Conservation (phyloP, 441 rosid species). For the Metrosideros polymorpha region DNA sequence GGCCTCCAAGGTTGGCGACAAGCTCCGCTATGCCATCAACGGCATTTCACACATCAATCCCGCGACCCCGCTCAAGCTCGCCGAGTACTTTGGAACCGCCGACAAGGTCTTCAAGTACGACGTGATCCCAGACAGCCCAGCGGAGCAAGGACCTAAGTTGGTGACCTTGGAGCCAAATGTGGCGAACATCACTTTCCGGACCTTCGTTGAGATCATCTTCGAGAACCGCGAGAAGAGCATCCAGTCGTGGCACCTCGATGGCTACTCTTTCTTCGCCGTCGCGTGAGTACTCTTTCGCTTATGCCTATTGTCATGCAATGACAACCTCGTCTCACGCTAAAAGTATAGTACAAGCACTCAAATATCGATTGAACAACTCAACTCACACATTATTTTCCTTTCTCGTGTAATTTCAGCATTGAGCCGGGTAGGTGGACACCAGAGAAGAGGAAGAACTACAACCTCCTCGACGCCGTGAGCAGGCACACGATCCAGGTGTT, state of each 20-base stretch:
- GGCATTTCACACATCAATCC: slow-evolving; percentile 5
- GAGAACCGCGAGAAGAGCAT: slow-evolving; percentile 16
- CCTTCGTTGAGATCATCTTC: slow-evolving; percentile 11
- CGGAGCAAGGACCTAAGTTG: background rate
- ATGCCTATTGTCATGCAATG: background rate
- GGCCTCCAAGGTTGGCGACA: background rate
- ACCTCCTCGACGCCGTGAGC: slow-evolving; percentile 11
- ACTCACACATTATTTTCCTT: background rate
- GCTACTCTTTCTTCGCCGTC: slow-evolving; percentile 10
- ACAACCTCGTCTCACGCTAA: background rate
- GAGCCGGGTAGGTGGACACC: slow-evolving; percentile 16
- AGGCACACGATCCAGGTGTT: slow-evolving; percentile 11
- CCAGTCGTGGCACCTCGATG: slow-evolving; percentile 12
- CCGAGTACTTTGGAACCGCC: slow-evolving; percentile 3
- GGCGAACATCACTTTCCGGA: slow-evolving; percentile 8
- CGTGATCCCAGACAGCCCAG: slow-evolving; percentile 7
- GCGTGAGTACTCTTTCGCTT: background rate
- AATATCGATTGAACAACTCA: background rate
- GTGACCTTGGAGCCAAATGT: background rate
- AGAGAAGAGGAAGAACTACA: slow-evolving; percentile 9
- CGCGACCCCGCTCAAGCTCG: slow-evolving; percentile 5
- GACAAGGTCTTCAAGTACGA: slow-evolving; percentile 10
- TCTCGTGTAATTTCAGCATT: background rate
- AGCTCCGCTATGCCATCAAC: slow-evolving; percentile 10
- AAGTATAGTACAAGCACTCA: background rate